Evolutionary conservation across 805 yeast species (phyloP).

Genomic region (Metschnikowia dekortorum): DNA sequence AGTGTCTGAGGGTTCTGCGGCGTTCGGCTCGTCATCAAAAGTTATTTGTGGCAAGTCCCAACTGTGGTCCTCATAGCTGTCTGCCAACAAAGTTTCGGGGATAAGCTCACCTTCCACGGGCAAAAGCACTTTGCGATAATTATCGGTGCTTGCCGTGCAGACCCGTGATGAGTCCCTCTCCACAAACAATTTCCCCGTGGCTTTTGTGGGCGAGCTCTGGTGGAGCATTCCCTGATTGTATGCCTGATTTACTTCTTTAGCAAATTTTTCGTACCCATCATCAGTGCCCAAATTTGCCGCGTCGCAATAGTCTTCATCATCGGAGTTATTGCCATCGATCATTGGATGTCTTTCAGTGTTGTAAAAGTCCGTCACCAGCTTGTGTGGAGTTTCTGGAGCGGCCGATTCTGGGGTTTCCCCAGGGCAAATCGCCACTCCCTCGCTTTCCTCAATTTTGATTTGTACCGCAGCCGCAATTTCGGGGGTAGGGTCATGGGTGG

Average conservation of each 20-base stretch:
- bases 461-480: neutral
- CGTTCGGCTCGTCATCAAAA: neutral
- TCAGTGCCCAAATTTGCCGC: neutral
- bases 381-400: neutral
- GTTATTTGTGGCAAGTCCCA: neutral
- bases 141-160: neutral
- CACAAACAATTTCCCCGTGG: neutral
- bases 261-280: neutral
- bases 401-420: neutral
- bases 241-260: neutral
- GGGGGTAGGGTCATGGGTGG: neutral
- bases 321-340: conserved; percentile 1
- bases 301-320: neutral
- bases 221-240: neutral
- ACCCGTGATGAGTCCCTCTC: neutral
- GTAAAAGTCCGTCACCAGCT: neutral
- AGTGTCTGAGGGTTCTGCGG: neutral
- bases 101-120: neutral
- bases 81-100: neutral
- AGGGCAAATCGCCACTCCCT: neutral
- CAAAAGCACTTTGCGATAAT: neutral
- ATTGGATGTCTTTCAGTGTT: neutral
- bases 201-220: neutral
- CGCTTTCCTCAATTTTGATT: neutral
- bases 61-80: neutral